Conservation (phyloP, 2,329 filamentous ascomycete species). For the Talaromyces sp. region DNA sequence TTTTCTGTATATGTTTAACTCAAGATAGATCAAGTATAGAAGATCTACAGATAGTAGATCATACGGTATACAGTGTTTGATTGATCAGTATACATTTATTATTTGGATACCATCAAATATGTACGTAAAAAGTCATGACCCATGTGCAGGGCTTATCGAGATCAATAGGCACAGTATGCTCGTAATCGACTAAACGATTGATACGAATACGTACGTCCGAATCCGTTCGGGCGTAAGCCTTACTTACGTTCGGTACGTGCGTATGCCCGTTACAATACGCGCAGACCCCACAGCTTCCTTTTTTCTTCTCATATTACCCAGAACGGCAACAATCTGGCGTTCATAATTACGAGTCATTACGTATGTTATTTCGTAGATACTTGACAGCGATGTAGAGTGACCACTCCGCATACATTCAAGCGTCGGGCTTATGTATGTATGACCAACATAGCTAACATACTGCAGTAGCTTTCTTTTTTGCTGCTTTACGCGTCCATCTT, state of each 20-base stretch:
- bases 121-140: neutral
- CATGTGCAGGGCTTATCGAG: neutral
- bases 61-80: too few relatives aligned
- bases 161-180: neutral
- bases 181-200: neutral
- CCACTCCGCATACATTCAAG: too few relatives aligned
- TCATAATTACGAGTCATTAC: slow-evolving; percentile 3
- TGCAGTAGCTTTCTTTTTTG: neutral
- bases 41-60: too few relatives aligned
- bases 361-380: neutral
- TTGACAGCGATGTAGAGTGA: too few relatives aligned
- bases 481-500: neutral
- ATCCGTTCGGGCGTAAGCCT: neutral
- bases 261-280: neutral
- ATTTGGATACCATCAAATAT: too few relatives aligned
- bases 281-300: neutral
- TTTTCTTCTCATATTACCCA: neutral
- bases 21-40: too few relatives aligned
- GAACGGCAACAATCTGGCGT: neutral
- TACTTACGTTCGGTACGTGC: neutral
- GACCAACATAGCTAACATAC: too few relatives aligned
- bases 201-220: neutral
- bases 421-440: too few relatives aligned
- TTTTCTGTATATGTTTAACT: too few relatives aligned
- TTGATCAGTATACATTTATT: too few relatives aligned